A percentile compares a stretch with the other conserved stretches of the same genome.
phyloP scores from a whole-genome alignment of 352 stramenopile species.

The Phytopythium mirpurense region DNA sequence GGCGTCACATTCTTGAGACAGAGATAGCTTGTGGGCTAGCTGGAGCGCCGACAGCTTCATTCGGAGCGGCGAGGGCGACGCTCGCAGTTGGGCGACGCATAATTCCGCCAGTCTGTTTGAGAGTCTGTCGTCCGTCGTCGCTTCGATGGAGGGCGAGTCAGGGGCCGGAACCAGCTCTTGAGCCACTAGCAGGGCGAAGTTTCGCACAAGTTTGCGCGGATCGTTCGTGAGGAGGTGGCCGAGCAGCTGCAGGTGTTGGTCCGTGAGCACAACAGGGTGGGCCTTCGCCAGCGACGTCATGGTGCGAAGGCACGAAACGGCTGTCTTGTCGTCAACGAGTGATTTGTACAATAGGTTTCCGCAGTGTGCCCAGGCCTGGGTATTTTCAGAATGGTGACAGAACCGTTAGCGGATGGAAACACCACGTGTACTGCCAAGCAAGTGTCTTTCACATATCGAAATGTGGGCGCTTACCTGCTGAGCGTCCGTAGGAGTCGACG shows the following conservation, averaged over 20 bases:
- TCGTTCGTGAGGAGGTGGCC: conserved; percentile 26
- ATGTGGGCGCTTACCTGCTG: conserved; percentile 5
- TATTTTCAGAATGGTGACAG: background rate
- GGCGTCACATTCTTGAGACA: background rate
- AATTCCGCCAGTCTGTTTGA: conserved; percentile 5
- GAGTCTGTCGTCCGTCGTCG: conserved; percentile 11
- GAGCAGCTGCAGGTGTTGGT: conserved; percentile 25
- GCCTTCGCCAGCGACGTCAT: conserved; percentile 27
- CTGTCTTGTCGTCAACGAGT: conserved; percentile 26
- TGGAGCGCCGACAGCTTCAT: conserved; percentile 28
- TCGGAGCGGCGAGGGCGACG: conserved; percentile 1
- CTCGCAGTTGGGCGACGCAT: background rate
- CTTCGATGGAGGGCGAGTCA: background rate
- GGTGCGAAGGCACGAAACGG: conserved; percentile 18
- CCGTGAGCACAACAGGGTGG: conserved; percentile 14
- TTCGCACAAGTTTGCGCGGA: conserved; percentile 19
- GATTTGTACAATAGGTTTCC: conserved; percentile 29
- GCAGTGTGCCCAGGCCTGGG: conserved; percentile 36
- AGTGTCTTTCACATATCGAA: too few relatives aligned
- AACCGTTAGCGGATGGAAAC: background rate
- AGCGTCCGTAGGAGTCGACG: conserved; percentile 17
- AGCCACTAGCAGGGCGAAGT: conserved; percentile 25
- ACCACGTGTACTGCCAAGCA: too few relatives aligned
- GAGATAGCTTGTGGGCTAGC: conserved; percentile 23
- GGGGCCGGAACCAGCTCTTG: conserved; percentile 17